Evolutionary conservation across 164 flowering plant species (phyloP).

Genomic region (Magnolia kwangsiensis): DNA sequence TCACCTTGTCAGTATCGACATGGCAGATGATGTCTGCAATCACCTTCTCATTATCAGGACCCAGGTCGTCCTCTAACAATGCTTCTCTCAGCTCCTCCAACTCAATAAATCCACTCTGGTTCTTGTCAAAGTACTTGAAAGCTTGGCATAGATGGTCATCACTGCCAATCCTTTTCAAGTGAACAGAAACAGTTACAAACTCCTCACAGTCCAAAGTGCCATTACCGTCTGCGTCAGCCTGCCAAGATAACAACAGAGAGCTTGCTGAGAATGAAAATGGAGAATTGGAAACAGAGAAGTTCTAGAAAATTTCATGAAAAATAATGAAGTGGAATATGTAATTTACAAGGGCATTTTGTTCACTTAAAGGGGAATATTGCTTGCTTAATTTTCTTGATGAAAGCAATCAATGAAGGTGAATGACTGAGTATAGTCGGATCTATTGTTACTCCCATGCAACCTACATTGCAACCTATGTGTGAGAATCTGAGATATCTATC

Average conservation of each 20-base stretch:
- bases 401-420: not conserved
- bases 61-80: slow-evolving; percentile 40
- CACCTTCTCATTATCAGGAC: slow-evolving; percentile 42
- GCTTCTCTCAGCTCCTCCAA: slow-evolving; percentile 62
- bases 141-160: slow-evolving; percentile 63
- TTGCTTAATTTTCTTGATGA: not conserved
- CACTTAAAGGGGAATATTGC: not conserved
- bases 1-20: slow-evolving; percentile 68
- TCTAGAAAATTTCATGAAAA: not conserved
- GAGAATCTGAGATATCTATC: too few species aligned
- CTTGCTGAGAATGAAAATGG: not conserved
- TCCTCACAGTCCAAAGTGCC: slow-evolving; percentile 70
- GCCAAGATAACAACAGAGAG: not conserved
- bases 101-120: slow-evolving; percentile 69
- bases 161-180: slow-evolving; percentile 46
- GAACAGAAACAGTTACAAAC: slow-evolving; percentile 64
- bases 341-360: not conserved
- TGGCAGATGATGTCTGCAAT: slow-evolving; percentile 60
- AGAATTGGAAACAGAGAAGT: not conserved
- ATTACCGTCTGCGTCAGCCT: slow-evolving; percentile 73
- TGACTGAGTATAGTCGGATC: not conserved
- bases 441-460: not conserved
- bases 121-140: slow-evolving; percentile 64
- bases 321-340: not conserved
- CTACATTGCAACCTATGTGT: not conserved